Conservation (phyloP, 768 basidiomycete genomes). For the Tephrocybe rancida region DNA sequence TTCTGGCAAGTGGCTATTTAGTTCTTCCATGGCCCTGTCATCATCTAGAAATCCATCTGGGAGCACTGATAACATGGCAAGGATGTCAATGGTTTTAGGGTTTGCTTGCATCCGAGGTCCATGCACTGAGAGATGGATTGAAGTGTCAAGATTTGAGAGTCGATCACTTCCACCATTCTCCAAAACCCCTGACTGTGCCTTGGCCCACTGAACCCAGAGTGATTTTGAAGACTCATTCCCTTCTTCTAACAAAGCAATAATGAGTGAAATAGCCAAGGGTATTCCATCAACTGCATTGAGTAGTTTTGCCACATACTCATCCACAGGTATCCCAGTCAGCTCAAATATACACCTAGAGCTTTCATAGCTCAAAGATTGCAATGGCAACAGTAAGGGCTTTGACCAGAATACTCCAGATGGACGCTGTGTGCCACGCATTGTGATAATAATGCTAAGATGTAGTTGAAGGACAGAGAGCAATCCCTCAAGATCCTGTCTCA, state of each 20-base stretch:
- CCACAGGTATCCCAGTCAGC: not conserved
- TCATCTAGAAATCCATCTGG: not conserved
- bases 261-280: constrained; percentile 13
- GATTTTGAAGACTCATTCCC: constrained; percentile 22
- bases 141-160: too few relatives aligned
- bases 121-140: too few relatives aligned
- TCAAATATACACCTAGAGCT: not conserved
- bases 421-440: constrained; percentile 4
- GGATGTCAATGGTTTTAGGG: not conserved
- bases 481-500: too few relatives aligned
- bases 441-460: not conserved
- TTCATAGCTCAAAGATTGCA: not conserved
- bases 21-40: not conserved
- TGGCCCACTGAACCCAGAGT: too few relatives aligned
- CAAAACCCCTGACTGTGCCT: too few relatives aligned
- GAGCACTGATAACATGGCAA: not conserved
- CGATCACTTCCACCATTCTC: too few relatives aligned
- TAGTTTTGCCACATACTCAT: not conserved
- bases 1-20: not conserved
- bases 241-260: constrained; percentile 20
- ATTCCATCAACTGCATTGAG: not conserved
- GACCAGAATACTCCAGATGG: constrained; percentile 1
- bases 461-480: too few relatives aligned
- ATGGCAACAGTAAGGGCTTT: not conserved
- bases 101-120: not conserved